Base-by-base conservation (phyloP, 176 grass and related monocot genomes). In the Urochloa ruziziensis region DNA sequence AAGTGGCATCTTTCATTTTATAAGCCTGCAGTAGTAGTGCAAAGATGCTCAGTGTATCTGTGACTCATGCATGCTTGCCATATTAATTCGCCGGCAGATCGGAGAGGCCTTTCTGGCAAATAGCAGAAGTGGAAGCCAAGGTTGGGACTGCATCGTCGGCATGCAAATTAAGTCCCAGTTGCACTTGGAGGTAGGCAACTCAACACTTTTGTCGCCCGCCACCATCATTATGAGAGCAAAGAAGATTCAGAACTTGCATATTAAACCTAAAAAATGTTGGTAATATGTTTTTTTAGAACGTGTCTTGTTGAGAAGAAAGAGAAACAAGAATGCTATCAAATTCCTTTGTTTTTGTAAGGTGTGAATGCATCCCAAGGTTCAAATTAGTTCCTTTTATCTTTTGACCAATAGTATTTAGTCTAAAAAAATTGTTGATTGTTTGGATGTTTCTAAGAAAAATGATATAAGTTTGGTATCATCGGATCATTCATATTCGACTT, bases 111-210 rank as follows among this genome's bases (percentile, higher is more conserved):
- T 75, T 82, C 78, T 37, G 36, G 24, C 28, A 23, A 74, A 47
- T 29, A 34, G 85, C 70, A 82, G 56, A 49, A 81, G 64, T 87
- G 62, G 79, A 87, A 82, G 85, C 71, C 37, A 87, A 87, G 80
- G 18, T 74, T 79, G 47, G 75, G 37, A 46, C 15, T 11, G 24
- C 33, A 44, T 62, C 63, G 35, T 67, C 65, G 77, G 30, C 86
- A 79, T 79, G 56, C 80, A 72, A 60, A n/a, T n/a, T n/a, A n/a
- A 29, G 63, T 19, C 64, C 73, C 70, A 83, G 73, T 43, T 64
- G 80, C 67, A 62, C 30, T 37, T 7, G 28, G 43, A 43, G 14
- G 68, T 33, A 53, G 34, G 67, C 34, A 32, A 24, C 80, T 62
- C 9, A 7, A 18, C 66, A 63, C 67, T 57, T 75, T 10, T 67